phyloP scores from a whole-genome alignment of 768 basidiomycete species.

The Rhodosporidiobolus odoratus region DNA sequence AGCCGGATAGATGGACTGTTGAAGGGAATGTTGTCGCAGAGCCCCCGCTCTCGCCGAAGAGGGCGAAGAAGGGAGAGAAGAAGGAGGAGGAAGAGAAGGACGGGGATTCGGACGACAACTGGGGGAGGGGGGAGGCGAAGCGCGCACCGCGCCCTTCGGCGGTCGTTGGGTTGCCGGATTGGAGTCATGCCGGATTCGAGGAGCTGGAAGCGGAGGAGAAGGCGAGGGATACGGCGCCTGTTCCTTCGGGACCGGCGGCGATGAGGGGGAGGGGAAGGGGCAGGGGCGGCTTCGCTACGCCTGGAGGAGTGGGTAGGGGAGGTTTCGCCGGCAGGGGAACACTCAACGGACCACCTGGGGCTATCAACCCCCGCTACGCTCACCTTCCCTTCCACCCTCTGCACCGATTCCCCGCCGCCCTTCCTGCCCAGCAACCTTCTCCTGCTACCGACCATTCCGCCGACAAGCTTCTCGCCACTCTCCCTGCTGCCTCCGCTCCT shows the following conservation, averaged over 20 bases:
- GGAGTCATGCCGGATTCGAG: constrained; percentile 84
- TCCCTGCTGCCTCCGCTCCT: neutral
- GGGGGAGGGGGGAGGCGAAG: constrained; percentile 31
- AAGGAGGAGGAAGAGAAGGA: constrained; percentile 43
- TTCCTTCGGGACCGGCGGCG: neutral
- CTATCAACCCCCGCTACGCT: constrained; percentile 35
- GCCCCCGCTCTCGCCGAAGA: constrained; percentile 32
- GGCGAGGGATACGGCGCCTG: constrained; percentile 48
- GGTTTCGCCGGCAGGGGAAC: neutral
- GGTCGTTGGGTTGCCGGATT: constrained; percentile 56
- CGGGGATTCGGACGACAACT: constrained; percentile 10
- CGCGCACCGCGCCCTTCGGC: constrained; percentile 48
- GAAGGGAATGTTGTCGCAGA: constrained; percentile 52
- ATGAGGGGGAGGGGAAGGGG: constrained; percentile 3
- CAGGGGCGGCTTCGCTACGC: neutral
- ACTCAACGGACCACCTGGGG: constrained; percentile 15
- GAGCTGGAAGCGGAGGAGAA: constrained; percentile 76
- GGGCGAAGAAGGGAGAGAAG: no score
- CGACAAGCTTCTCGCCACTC: neutral
- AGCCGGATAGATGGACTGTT: constrained; percentile 52
- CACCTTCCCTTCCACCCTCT: constrained; percentile 35
- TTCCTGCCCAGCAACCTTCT: neutral
- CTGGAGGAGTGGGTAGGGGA: neutral
- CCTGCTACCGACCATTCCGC: constrained; percentile 1
- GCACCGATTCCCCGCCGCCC: constrained; percentile 29